Evolutionary conservation across 1,139 yeast genomes (phyloP).

Genomic region (Pichiaceae sp.): DNA sequence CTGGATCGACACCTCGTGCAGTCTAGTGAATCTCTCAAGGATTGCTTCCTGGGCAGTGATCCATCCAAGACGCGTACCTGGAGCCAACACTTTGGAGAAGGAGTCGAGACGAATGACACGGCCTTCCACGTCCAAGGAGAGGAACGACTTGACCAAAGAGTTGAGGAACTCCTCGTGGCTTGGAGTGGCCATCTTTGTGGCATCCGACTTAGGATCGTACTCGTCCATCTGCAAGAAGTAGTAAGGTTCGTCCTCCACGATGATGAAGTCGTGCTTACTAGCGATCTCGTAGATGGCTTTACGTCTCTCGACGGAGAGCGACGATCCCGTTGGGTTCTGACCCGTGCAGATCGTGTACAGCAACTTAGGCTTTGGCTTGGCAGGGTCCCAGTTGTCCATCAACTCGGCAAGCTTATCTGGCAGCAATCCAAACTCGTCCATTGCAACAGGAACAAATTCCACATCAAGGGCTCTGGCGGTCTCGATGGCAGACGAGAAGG

Average conservation of each 20-base stretch:
- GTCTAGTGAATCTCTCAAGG: slow-evolving; percentile 60
- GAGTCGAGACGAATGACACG: slow-evolving; percentile 88
- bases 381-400: slow-evolving; percentile 60
- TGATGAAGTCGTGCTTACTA: slow-evolving; percentile 68
- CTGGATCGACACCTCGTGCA: slow-evolving; percentile 80
- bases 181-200: slow-evolving; percentile 17
- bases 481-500: slow-evolving; percentile 80
- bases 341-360: slow-evolving; percentile 88
- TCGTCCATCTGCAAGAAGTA: slow-evolving; percentile 84
- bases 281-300: slow-evolving; percentile 61
- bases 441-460: slow-evolving; percentile 60
- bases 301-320: slow-evolving; percentile 66
- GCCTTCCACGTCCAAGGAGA: slow-evolving; percentile 77
- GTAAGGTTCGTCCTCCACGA: slow-evolving; percentile 91
- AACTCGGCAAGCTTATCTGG: slow-evolving; percentile 62
- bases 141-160: slow-evolving; percentile 70
- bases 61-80: slow-evolving; percentile 91
- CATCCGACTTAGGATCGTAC: slow-evolving; percentile 38
- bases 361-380: slow-evolving; percentile 45
- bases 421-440: slow-evolving; percentile 73
- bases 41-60: slow-evolving; percentile 64
- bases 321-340: slow-evolving; percentile 92
- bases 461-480: slow-evolving; percentile 71
- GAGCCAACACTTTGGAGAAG: slow-evolving; percentile 86
- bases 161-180: slow-evolving; percentile 49